Evolutionary conservation across 768 basidiomycete genomes (phyloP).

Genomic region (Calocybe indica): DNA sequence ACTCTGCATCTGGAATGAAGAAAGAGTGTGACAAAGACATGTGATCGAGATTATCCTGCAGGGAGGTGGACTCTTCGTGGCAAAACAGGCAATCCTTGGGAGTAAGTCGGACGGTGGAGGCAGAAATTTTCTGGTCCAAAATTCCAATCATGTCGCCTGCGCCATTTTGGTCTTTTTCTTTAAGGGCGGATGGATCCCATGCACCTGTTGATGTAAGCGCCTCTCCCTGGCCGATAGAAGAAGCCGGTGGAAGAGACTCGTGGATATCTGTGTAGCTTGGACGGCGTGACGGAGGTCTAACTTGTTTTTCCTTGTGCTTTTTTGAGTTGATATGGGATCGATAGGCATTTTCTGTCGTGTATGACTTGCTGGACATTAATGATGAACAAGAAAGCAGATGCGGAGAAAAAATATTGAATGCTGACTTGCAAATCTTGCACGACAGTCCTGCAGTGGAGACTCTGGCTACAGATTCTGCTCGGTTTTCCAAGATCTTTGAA

Average conservation of each 20-base stretch:
- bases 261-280: slow-evolving; percentile 13
- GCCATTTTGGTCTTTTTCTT: slow-evolving; percentile 23
- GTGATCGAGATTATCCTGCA: slow-evolving; percentile 72
- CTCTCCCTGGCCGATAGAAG: slow-evolving; percentile 8
- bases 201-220: background rate
- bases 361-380: slow-evolving; percentile 60
- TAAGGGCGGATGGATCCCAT: slow-evolving; percentile 12
- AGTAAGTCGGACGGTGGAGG: slow-evolving; percentile 58
- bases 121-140: slow-evolving; percentile 73
- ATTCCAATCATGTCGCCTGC: slow-evolving; percentile 45
- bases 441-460: slow-evolving; percentile 50
- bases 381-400: background rate
- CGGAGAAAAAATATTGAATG: slow-evolving; percentile 11
- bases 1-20: slow-evolving; percentile 93
- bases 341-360: slow-evolving; percentile 86
- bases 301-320: slow-evolving; percentile 78
- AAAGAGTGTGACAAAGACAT: slow-evolving; percentile 89
- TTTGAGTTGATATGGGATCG: slow-evolving; percentile 83
- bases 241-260: slow-evolving; percentile 8
- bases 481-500: slow-evolving; percentile 79
- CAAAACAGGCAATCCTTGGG: slow-evolving; percentile 86
- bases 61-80: slow-evolving; percentile 35
- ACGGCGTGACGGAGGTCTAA: slow-evolving; percentile 30
- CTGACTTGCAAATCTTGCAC: slow-evolving; percentile 85
- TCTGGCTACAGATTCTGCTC: slow-evolving; percentile 67